These are phyloP conservation scores for Paecilomyces niveus DNA, from an alignment of 2,329 filamentous ascomycete genomes.

Conservation along the genomic window DNA sequence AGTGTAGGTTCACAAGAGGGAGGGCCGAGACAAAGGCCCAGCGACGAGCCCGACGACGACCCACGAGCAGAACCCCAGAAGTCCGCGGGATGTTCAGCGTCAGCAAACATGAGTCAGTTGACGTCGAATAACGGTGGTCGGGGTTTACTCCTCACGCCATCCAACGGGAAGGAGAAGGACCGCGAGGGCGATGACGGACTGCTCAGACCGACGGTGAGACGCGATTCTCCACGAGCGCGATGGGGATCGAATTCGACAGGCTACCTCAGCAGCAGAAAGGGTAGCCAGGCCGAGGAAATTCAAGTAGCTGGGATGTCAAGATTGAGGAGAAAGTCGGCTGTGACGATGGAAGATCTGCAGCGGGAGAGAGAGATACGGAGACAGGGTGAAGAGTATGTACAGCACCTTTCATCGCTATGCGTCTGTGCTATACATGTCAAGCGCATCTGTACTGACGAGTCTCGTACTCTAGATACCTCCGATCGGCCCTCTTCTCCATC, in stretches of 20 bases:
- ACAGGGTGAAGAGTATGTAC: constrained; percentile 65
- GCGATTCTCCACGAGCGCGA: constrained; percentile 23
- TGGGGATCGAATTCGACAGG: constrained; percentile 28
- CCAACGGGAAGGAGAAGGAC: constrained; percentile 21
- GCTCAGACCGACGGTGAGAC: constrained; percentile 18
- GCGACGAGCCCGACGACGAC: neutral
- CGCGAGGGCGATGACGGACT: constrained; percentile 23
- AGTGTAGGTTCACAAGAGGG: no score
- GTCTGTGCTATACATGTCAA: neutral
- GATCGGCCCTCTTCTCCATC: constrained; percentile 27
- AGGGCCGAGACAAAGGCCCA: neutral
- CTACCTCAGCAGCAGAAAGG: constrained; percentile 19
- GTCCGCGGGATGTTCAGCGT: neutral
- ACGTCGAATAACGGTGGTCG: constrained; percentile 22
- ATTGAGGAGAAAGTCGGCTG: constrained; percentile 17
- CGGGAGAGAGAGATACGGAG: constrained; percentile 59
- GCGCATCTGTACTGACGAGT: neutral
- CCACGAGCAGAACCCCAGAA: neutral
- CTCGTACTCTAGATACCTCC: constrained; percentile 18
- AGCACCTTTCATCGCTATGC: neutral
- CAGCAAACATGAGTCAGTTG: constrained; percentile 23
- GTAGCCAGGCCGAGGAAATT: constrained; percentile 19
- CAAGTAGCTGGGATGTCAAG: constrained; percentile 18
- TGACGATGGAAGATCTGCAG: constrained; percentile 29
- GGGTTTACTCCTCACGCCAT: constrained; percentile 24